Evolutionary conservation across 352 stramenopile species (phyloP).

Genomic region (Pythium myriotylum): DNA sequence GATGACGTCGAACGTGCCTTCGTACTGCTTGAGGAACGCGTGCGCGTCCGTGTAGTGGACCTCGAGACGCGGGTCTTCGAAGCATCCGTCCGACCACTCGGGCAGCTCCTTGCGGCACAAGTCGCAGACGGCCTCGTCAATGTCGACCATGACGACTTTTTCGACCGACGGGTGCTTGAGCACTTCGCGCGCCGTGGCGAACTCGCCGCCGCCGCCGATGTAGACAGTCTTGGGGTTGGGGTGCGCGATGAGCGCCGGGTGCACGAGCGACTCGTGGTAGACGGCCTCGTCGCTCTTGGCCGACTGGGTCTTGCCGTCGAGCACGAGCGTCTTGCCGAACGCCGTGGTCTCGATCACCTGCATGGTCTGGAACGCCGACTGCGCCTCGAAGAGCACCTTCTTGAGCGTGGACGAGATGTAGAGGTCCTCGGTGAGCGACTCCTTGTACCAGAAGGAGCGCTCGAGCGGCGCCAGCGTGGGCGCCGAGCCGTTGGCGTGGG

Average conservation of each 20-base stretch:
- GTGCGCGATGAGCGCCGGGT: slow-evolving; percentile 91
- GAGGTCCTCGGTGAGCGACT: slow-evolving; percentile 90
- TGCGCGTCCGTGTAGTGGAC: slow-evolving; percentile 92
- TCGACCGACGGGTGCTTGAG: slow-evolving; percentile 93
- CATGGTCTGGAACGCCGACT: slow-evolving; percentile 93
- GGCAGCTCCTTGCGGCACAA: slow-evolving; percentile 93
- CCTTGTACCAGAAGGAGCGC: slow-evolving; percentile 83
- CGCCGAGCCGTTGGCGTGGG: slow-evolving; percentile 34
- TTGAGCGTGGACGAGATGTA: slow-evolving; percentile 90
- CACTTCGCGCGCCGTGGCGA: slow-evolving; percentile 92
- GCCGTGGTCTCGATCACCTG: slow-evolving; percentile 93
- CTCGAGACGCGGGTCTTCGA: slow-evolving; percentile 91
- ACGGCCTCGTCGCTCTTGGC: slow-evolving; percentile 93
- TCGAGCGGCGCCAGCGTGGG: slow-evolving; percentile 52
- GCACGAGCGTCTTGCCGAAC: slow-evolving; percentile 95
- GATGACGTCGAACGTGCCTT: slow-evolving; percentile 91
- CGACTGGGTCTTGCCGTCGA: slow-evolving; percentile 96
- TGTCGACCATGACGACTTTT: slow-evolving; percentile 96
- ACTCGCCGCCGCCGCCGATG: slow-evolving; percentile 93
- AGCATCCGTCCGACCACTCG: slow-evolving; percentile 91
- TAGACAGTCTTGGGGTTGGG: slow-evolving; percentile 89
- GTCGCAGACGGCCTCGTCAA: slow-evolving; percentile 93
- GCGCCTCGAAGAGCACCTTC: slow-evolving; percentile 81
- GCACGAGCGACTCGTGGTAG: slow-evolving; percentile 96
- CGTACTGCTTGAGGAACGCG: slow-evolving; percentile 86